Evolutionary conservation across 192 early-diverging fungal species (phyloP).

Genomic region (Coemansia sp.): DNA sequence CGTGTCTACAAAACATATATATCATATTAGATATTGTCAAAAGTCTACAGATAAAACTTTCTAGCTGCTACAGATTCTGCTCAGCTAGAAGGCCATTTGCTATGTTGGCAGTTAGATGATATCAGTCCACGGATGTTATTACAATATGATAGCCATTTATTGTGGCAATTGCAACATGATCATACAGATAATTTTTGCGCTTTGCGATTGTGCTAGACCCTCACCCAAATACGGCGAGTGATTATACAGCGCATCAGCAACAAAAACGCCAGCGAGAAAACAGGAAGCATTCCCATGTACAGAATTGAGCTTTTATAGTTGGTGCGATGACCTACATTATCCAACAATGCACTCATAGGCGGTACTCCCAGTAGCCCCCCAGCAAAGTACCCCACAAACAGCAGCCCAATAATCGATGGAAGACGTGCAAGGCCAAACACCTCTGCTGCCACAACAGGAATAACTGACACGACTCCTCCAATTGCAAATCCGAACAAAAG

Average conservation of each 20-base stretch:
- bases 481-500: constrained; percentile 49
- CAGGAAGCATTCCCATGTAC: constrained; percentile 47
- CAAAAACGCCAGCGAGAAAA: constrained; percentile 41
- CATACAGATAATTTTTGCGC: neutral
- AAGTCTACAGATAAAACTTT: neutral
- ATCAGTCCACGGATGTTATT: too few species aligned
- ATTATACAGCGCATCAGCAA: constrained; percentile 36
- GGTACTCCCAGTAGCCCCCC: constrained; percentile 49
- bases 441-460: constrained; percentile 48
- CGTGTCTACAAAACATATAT: too few species aligned
- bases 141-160: too few species aligned
- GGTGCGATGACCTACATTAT: constrained; percentile 47
- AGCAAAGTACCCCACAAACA: constrained; percentile 44
- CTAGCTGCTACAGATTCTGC: too few species aligned
- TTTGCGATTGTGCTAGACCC: constrained; percentile 10
- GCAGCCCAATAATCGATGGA: constrained; percentile 45
- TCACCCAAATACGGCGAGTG: constrained; percentile 18
- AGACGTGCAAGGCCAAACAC: constrained; percentile 47
- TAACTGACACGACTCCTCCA: constrained; percentile 46
- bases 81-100: too few species aligned
- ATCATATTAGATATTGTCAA: neutral
- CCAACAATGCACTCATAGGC: constrained; percentile 47
- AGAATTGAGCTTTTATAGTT: constrained; percentile 44
- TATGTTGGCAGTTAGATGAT: too few species aligned
- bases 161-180: too few species aligned